A percentile compares a stretch with the other conserved stretches of the same genome.
Conservation (phyloP, 805 yeast species). For the Lipomyces mesembrius region DNA sequence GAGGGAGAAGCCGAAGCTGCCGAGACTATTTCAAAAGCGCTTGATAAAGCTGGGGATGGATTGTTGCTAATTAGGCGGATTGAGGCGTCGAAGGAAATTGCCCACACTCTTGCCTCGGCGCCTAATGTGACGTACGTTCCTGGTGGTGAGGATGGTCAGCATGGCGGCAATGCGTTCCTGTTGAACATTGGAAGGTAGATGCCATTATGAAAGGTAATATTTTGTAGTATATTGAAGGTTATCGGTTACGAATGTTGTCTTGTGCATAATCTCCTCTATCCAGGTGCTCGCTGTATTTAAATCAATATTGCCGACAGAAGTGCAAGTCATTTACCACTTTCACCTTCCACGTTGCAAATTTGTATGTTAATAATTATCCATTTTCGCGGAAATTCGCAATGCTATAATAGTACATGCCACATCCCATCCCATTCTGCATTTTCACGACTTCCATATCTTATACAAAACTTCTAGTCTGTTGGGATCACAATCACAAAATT, state of each 20-base stretch:
- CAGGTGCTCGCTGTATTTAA: not conserved
- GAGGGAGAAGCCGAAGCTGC: slow-evolving; percentile 99
- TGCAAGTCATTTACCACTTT: not conserved
- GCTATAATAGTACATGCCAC: slow-evolving; percentile 5
- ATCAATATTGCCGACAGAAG: not conserved
- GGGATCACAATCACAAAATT: not conserved
- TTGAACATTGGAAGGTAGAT: slow-evolving; percentile 43
- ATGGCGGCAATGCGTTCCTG: slow-evolving; percentile 42
- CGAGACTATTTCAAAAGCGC: slow-evolving; percentile 88
- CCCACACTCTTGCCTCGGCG: slow-evolving; percentile 79
- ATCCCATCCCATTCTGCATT: not conserved
- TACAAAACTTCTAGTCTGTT: not conserved
- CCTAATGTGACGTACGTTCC: slow-evolving; percentile 91
- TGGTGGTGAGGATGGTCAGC: slow-evolving; percentile 18
- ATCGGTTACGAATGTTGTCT: not conserved
- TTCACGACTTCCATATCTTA: not conserved
- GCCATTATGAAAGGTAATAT: not conserved
- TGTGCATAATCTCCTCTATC: slow-evolving; percentile 5
- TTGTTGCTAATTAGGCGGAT: slow-evolving; percentile 88
- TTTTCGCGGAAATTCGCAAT: not conserved
- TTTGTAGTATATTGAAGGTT: slow-evolving; percentile 1
- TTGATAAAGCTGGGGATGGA: slow-evolving; percentile 95
- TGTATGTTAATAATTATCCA: not conserved
- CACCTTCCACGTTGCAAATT: not conserved
- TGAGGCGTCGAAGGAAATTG: slow-evolving; percentile 96